Evolutionary conservation across 2,329 filamentous ascomycete species (phyloP), one percentile per base, ranked within the genome.

Genomic region (Coleophoma cylindrospora): DNA sequence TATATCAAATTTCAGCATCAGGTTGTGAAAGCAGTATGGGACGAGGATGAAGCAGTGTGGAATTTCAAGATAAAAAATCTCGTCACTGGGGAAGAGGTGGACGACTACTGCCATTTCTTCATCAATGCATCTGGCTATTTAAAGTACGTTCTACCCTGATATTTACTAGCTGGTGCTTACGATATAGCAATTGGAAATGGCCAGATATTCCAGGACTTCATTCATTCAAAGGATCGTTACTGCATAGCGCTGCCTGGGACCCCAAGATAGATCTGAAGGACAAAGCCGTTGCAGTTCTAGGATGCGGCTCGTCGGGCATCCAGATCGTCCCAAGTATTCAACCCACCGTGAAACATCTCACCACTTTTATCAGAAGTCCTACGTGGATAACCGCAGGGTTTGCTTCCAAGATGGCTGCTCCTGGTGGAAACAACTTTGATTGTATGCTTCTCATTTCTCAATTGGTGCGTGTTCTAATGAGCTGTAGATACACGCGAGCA

Each of bases 161-260:
- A 33, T 27, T 7, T 7, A 13, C 13, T n/a, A 9, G 17, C 19
- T 43, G 14, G 17, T 43, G 34, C 53, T n/a, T 57, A 17, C 72
- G 27, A n/a, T 47, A 21, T 5, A 45, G 48, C 43, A 27, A 44
- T 53, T 76, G 70, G 64, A 66, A 70, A 46, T 76, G 74, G 70
- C 79, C 79, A 1, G 69, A 71, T 17, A 72, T 83, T 17, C 69
- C 73, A 0, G 80, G 79, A 0, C 53, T 76, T 0, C 56, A 71
- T 2, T 66, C 64, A n/a, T 85, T 81, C 64, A 63, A 71, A 47
- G 80, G 80, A 9, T 59, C 64, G 6, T 62, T 81, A 4, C 69
- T 81, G 40, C 80, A 84, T 58, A 76, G 76, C 0, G 74, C 80
- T 1, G 68, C 71, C 36, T 85, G 79, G 79, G 72, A 77, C 1